A percentile compares a stretch with the other conserved stretches of the same genome.
Conservation (phyloP, 1,139 yeast genomes). For the Magnusiomyces tetraspermus region DNA sequence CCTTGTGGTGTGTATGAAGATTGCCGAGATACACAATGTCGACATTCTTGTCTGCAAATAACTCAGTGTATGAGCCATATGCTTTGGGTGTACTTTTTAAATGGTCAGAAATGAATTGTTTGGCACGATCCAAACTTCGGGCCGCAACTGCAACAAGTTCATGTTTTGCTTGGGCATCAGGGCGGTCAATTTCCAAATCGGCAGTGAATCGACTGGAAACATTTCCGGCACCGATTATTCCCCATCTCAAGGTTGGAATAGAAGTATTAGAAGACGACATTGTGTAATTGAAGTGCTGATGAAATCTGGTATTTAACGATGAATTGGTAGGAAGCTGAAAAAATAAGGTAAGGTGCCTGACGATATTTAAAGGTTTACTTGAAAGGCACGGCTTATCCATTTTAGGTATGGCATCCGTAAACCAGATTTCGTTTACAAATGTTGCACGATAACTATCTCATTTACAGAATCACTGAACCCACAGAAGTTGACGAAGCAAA, state of each 20-base stretch:
- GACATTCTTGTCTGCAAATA: slow-evolving; percentile 39
- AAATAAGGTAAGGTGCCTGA: too few species aligned
- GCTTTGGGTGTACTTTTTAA: slow-evolving; percentile 19
- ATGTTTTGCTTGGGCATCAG: slow-evolving; percentile 27
- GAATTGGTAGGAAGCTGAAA: too few species aligned
- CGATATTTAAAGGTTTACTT: too few species aligned
- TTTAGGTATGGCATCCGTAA: too few species aligned
- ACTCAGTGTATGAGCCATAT: slow-evolving; percentile 32
- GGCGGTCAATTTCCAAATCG: slow-evolving; percentile 27
- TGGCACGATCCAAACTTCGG: slow-evolving; percentile 23
- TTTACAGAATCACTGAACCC: too few species aligned
- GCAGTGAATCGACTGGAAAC: slow-evolving; percentile 26
- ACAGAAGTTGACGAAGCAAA: too few species aligned
- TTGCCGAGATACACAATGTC: slow-evolving; percentile 51
- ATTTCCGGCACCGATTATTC: slow-evolving; percentile 21
- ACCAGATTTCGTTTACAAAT: too few species aligned
- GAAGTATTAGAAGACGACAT: too few species aligned
- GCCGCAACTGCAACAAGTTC: slow-evolving; percentile 30
- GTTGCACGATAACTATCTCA: too few species aligned
- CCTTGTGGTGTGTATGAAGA: slow-evolving; percentile 49
- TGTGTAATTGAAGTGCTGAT: too few species aligned
- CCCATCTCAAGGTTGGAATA: slow-evolving; percentile 16
- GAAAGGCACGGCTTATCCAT: too few species aligned
- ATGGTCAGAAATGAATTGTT: slow-evolving; percentile 18
- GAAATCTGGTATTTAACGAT: too few species aligned